Evolutionary conservation across 2,329 filamentous ascomycete species (phyloP), one percentile per base, ranked within the genome.

Genomic region (Achaetomium macrosporum): DNA sequence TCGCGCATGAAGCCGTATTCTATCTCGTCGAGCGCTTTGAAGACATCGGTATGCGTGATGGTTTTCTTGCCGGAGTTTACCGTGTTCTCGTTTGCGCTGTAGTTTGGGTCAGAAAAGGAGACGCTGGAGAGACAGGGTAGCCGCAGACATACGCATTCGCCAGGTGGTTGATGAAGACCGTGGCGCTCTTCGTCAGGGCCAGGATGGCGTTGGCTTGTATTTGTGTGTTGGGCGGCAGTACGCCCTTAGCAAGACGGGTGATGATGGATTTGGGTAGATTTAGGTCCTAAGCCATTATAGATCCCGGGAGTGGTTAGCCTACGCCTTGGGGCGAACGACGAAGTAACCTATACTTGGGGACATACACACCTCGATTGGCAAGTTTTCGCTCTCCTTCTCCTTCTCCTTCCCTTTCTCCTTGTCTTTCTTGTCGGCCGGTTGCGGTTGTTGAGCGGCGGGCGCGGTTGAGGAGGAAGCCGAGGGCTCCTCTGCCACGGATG

Each of bases 161-260:
- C 31, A 93, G 74, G 67, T 91, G 88, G 70, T 82, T 92, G 61
- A 93, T 85, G 64, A 93, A 93, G 0, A 93, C 84, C 1, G 87
- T 91, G 8, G 88, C 85, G 68, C 86, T 87, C 71, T 91, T 91
- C 60, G 82, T 86, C 73, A 93, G 78, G 10, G 88, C 88, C 47
- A 89, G 71, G 50, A 91, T 80, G 40, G 88, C 88, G 71, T 90
- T 90, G 64, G 84, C 88, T 67, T 92, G 87, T 45, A 92, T 88
- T 69, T 90, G 86, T 5, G 88, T 91, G 66, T 90, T 90, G 6
- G 87, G 77, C 1, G 88, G 88, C 5, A 93, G 73, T 6, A 89
- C 87, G 39, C 87, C 85, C 71, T 92, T 92, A 39, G 87, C 86
- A 33, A 93, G 76, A 50, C 88, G 78, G 49, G 86, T 87, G 59